Evolutionary conservation across 768 basidiomycete species (phyloP), one percentile per base, ranked within the genome.

Genomic region (Suillus discolor): DNA sequence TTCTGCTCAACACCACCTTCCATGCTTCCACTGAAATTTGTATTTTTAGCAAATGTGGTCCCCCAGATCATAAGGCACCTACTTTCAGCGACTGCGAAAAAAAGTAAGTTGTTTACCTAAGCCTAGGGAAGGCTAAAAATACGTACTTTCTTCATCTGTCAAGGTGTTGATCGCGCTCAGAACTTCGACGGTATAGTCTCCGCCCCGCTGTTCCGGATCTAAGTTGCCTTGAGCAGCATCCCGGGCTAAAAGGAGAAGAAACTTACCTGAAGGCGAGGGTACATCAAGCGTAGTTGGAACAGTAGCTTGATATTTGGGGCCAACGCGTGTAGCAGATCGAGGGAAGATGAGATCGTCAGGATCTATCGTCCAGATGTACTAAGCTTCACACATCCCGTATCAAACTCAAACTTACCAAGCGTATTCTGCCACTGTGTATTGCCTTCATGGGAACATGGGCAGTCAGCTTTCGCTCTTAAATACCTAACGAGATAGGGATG

Each of bases 321-420:
- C 95, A 44, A 94, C 85, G n/a, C 96, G 89, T 28, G 93, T 96
- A 8, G 93, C 91, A 16, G 94, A 90, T 65, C 95, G 90, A 66
- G 97, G 96, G 76, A 96, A 98, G 75, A 99, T 97, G 66, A 95
- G 87, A 80, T 99, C 97, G 77, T 99, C 95, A 57, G 94, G 89
- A 83, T 99, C 97, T 96, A 76, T 68, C 63, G 66, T 71, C 75
- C 70, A 74, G 68, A 72, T 72, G 71, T 69, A 69, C 11, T 62
- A 66, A 38, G 57, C 70, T 55, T 28, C 67, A 65, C 34, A 53
- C 57, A 66, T 62, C 42, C 62, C 64, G 38, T 55, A 34, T 34
- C 9, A 67, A 67, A 49, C 63, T 47, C 67, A 64, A 66, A 75
- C 85, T 71, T 71, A 93, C 94, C 93, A 57, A 96, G 82, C 28